Base-by-base conservation (phyloP, 2,329 filamentous ascomycete genomes). In the Rhinocladiella similis region DNA sequence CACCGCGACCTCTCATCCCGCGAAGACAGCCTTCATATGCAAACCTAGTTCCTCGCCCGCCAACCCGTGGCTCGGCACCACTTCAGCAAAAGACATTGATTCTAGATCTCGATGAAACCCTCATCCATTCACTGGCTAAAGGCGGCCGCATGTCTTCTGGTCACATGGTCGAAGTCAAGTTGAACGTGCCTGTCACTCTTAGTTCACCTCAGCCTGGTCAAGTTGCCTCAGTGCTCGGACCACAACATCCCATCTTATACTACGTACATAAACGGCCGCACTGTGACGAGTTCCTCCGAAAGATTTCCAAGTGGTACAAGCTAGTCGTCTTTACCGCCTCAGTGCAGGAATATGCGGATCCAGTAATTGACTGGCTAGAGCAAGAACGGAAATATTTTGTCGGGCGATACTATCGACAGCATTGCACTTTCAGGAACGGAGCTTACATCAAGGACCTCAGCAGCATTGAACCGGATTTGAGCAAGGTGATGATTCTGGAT, bases 381-480 rank as follows among this genome's bases (percentile, higher is more conserved):
- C 87, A 91, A 64, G 94, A 99, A 75, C 86, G 92, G 68, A 97
- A 97, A 75, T 97, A 91, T 77, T 99, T 99, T 75, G 89, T 89
- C 35, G 90, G 87, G 39, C 82, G 94, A 64, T 97, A 94, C 76
- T 99, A 99, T 74, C 85, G 94, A 53, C 94, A 99, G 72, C 93
- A 99, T 74, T 99, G 94, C 78, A 97, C 94, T 19, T 91, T 91
- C 70, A 84, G 94, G 52, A 94, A 97, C 66, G 93, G 93, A 48
- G 92, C 93, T 29, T 99, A 97, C 70, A 97, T 99, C 79, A 99
- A 99, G 74, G 94, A 99, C 74, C 79, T 99, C 54, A 94, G 91
- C 71, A 90, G 91, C 54, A 91, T 99, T 41, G 94, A 99, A 79
- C 92, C 94, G 16, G 94, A 99, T 72, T 78, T 99, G 69, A 97